These are phyloP conservation scores for Camellia granthamiana DNA, from an alignment of 148 eudicot genomes.

Conservation along the genomic window DNA sequence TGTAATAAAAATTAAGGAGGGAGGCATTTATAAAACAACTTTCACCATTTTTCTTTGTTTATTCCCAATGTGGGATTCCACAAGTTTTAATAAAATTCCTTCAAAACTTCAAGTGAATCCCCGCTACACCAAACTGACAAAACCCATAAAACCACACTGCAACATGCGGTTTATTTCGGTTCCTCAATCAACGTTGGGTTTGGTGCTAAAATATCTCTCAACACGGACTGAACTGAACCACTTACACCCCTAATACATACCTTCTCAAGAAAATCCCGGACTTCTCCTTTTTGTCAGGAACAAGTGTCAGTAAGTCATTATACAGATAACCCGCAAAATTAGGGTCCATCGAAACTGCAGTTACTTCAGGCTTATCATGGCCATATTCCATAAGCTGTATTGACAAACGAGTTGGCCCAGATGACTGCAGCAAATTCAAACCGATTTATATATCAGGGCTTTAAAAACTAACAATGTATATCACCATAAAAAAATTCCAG, in stretches of 20 bases:
- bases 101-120: no score
- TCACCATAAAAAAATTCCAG: background rate
- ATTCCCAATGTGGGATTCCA: no score
- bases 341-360: slow-evolving; percentile 52
- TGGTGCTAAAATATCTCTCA: no score
- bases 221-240: no score
- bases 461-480: background rate
- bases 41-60: no score
- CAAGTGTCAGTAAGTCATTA: slow-evolving; percentile 47
- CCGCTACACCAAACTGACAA: no score
- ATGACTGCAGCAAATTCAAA: slow-evolving; percentile 37
- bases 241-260: background rate
- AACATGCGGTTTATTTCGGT: no score
- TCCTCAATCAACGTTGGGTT: no score
- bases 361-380: slow-evolving; percentile 60
- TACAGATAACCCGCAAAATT: slow-evolving; percentile 54
- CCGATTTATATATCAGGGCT: slow-evolving; percentile 7
- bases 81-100: no score
- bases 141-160: no score
- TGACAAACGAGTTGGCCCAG: slow-evolving; percentile 52
- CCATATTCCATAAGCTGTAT: slow-evolving; percentile 67
- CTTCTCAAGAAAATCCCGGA: slow-evolving; percentile 53
- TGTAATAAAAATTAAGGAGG: no score
- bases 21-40: no score
- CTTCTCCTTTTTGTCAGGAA: slow-evolving; percentile 42